Conservation (phyloP, 73 alveolate species). For the Paramecium tetraurelia region DNA sequence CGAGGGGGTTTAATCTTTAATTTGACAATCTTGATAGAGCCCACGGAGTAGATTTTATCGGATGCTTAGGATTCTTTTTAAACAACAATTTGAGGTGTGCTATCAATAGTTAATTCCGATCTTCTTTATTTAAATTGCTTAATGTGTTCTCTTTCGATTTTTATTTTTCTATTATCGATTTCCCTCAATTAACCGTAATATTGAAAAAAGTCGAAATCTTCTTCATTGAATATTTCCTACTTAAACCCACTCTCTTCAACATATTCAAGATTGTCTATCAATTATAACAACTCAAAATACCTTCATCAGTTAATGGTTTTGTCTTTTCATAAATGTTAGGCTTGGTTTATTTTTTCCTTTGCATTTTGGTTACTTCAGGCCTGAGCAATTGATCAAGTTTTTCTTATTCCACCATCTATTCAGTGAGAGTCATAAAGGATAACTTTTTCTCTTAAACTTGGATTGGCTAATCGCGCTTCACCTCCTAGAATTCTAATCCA, state of each 20-base stretch:
- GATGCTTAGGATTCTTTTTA: not conserved
- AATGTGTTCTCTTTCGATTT: constrained; percentile 38
- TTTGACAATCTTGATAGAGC: not conserved
- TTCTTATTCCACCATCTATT: constrained; percentile 23
- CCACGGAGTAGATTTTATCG: not conserved
- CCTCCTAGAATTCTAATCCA: constrained; percentile 39
- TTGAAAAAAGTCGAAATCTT: constrained; percentile 40
- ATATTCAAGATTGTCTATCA: not conserved
- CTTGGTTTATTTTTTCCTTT: constrained; percentile 14
- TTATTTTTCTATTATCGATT: constrained; percentile 24
- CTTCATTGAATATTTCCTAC: constrained; percentile 43
- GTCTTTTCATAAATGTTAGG: constrained; percentile 50
- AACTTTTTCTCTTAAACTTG: constrained; percentile 9
- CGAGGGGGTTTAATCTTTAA: not conserved
- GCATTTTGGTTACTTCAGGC: constrained; percentile 41
- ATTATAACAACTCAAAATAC: not conserved
- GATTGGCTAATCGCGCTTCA: not conserved
- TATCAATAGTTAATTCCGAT: constrained; percentile 10
- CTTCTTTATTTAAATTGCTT: not conserved
- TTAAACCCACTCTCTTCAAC: constrained; percentile 50
- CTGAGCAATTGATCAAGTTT: not conserved
- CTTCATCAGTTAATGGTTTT: constrained; percentile 49
- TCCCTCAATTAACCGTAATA: constrained; percentile 39
- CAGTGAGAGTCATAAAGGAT: not conserved
- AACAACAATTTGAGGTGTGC: constrained; percentile 20